A percentile compares a stretch with the other conserved stretches of the same genome.
Conservation (phyloP, 2,329 filamentous ascomycete species). For the Fusarium odoratissimum region DNA sequence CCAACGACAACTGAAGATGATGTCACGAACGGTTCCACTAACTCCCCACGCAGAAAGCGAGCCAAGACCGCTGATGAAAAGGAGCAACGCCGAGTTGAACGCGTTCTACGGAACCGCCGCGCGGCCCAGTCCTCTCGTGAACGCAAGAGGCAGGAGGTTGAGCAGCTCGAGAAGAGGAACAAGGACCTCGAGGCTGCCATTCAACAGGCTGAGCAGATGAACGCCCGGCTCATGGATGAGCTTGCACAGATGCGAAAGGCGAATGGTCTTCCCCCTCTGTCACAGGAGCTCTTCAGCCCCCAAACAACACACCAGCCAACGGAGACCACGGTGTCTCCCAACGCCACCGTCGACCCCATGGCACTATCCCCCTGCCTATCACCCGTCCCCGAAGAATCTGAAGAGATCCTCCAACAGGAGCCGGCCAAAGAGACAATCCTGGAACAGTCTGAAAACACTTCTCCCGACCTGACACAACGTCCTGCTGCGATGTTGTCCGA, state of each 20-base stretch:
- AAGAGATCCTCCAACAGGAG: conserved; percentile 48
- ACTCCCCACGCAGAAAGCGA: conserved; percentile 75
- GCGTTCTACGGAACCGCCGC: conserved; percentile 94
- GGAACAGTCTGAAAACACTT: conserved; percentile 53
- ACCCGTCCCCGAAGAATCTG: conserved; percentile 60
- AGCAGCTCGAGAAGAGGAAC: conserved; percentile 83
- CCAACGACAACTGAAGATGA: neutral
- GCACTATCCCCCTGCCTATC: conserved; percentile 69
- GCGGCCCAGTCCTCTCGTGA: conserved; percentile 97
- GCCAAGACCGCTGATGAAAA: conserved; percentile 99
- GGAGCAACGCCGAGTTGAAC: conserved; percentile 96
- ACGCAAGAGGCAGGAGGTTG: conserved; percentile 88
- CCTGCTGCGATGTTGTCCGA: conserved; percentile 99
- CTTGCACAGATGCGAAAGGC: conserved; percentile 61
- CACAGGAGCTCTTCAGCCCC: conserved; percentile 67
- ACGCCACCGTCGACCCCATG: conserved; percentile 69
- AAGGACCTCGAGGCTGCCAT: conserved; percentile 75
- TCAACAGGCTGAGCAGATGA: conserved; percentile 67
- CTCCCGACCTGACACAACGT: conserved; percentile 99
- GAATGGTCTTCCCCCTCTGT: conserved; percentile 64
- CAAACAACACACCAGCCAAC: conserved; percentile 55
- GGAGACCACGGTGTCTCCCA: conserved; percentile 55
- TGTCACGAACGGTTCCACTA: conserved; percentile 28
- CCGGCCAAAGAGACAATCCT: conserved; percentile 36
- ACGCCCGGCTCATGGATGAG: conserved; percentile 61